Evolutionary conservation across 2,329 filamentous ascomycete genomes (phyloP).

Genomic region (Elsinoe batatas): DNA sequence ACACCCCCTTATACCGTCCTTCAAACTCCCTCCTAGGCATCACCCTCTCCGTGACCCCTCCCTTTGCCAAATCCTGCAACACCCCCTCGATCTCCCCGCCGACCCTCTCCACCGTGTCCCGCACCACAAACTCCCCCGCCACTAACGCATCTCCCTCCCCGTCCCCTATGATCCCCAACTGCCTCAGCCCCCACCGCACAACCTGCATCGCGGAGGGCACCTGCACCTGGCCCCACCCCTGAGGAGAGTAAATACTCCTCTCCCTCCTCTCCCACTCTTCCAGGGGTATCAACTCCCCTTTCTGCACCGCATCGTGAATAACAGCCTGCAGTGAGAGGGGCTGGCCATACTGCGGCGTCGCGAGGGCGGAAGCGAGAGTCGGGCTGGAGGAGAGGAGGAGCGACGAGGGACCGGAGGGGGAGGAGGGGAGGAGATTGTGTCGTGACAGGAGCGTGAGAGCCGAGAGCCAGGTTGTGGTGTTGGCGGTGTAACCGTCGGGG

Average conservation of each 20-base stretch:
- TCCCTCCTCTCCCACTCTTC: conserved; percentile 55
- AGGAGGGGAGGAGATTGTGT: conserved; percentile 47
- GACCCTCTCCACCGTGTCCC: conserved; percentile 49
- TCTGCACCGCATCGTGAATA: conserved; percentile 62
- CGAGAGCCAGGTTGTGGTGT: conserved; percentile 67
- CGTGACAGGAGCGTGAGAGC: conserved; percentile 61
- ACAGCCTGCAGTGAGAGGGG: conserved; percentile 74
- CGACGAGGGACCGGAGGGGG: conserved; percentile 12
- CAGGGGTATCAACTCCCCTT: conserved; percentile 59
- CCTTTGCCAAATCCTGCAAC: background rate
- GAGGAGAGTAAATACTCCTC: conserved; percentile 59
- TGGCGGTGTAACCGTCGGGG: conserved; percentile 75
- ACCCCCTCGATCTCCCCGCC: background rate
- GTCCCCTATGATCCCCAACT: conserved; percentile 49
- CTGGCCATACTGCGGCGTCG: conserved; percentile 67
- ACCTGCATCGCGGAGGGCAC: conserved; percentile 59
- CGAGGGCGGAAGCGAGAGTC: conserved; percentile 58
- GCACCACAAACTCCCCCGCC: conserved; percentile 54
- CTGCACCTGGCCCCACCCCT: conserved; percentile 42
- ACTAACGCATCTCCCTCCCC: conserved; percentile 44
- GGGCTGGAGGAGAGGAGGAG: conserved; percentile 47
- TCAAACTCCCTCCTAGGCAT: conserved; percentile 5
- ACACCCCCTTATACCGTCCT: background rate
- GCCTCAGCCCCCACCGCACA: conserved; percentile 63
- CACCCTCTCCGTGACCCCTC: background rate